Conservation (phyloP, 148 eudicot species). For the Heliosperma pusillum region DNA sequence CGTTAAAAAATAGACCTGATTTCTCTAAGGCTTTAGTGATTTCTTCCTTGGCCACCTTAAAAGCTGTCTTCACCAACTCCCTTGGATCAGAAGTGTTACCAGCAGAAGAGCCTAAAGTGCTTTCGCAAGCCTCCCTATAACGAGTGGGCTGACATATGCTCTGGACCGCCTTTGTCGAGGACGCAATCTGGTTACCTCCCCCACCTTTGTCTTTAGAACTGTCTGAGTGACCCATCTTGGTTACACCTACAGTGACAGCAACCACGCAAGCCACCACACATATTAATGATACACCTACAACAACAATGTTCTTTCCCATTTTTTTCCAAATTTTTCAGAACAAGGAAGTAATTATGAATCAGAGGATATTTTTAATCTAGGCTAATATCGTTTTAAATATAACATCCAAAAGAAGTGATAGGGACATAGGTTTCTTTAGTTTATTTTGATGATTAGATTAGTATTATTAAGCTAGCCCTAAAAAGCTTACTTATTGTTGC, state of each 20-base stretch:
- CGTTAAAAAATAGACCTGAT: conserved; percentile 9
- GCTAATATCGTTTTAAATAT: no score
- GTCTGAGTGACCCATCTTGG: conserved; percentile 11
- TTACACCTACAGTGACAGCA: conserved; percentile 23
- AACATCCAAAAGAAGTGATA: no score
- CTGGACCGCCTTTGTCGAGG: conserved; percentile 38
- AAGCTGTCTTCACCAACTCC: conserved; percentile 38
- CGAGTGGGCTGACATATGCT: conserved; percentile 45
- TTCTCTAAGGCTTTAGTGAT: conserved; percentile 33
- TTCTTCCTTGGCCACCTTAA: conserved; percentile 29
- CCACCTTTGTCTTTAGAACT: background rate
- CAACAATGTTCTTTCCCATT: conserved; percentile 22
- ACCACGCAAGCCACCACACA: conserved; percentile 29
- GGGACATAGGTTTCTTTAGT: no score
- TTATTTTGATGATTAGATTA: no score
- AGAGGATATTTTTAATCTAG: no score
- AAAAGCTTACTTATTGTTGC: no score
- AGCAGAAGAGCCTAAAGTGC: conserved; percentile 21
- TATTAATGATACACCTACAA: conserved; percentile 19
- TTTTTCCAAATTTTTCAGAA: background rate
- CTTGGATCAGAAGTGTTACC: conserved; percentile 39
- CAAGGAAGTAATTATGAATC: background rate
- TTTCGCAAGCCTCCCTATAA: conserved; percentile 40
- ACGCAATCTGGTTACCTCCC: conserved; percentile 15
- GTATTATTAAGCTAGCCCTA: no score